Conservation (phyloP, 2,329 filamentous ascomycete genomes). For the Sphaerulina vaccinii region DNA sequence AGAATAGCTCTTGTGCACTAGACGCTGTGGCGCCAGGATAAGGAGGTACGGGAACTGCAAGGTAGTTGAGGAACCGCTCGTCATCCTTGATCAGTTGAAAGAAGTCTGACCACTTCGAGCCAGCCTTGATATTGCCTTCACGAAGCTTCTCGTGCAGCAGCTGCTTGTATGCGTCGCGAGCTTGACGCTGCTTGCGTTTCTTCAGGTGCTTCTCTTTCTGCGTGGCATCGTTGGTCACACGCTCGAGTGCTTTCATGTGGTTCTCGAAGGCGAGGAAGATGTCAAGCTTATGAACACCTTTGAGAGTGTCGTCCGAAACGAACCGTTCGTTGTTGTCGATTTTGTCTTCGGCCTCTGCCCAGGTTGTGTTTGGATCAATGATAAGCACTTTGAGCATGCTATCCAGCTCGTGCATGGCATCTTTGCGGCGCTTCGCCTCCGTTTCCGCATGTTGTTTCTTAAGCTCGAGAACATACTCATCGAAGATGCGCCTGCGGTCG, state of each 20-base stretch:
- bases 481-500: constrained; percentile 85
- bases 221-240: constrained; percentile 83
- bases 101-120: constrained; percentile 85
- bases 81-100: constrained; percentile 74
- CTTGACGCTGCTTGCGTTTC: constrained; percentile 78
- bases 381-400: constrained; percentile 75
- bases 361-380: constrained; percentile 89
- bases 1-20: constrained; percentile 82
- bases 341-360: constrained; percentile 82
- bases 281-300: constrained; percentile 81
- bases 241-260: constrained; percentile 89
- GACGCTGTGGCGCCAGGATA: constrained; percentile 38
- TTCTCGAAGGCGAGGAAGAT: constrained; percentile 90
- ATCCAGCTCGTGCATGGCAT: constrained; percentile 79
- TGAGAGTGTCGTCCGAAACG: constrained; percentile 79
- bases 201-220: constrained; percentile 84
- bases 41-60: constrained; percentile 61
- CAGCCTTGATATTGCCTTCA: constrained; percentile 81
- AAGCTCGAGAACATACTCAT: constrained; percentile 85
- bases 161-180: constrained; percentile 74
- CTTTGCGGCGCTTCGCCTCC: constrained; percentile 69
- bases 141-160: constrained; percentile 72
- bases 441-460: constrained; percentile 77
- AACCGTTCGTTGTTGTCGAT: constrained; percentile 77
- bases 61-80: constrained; percentile 76